These are phyloP conservation scores for Calocybe gangraenosa DNA, from an alignment of 768 basidiomycete genomes.

Conservation along the genomic window DNA sequence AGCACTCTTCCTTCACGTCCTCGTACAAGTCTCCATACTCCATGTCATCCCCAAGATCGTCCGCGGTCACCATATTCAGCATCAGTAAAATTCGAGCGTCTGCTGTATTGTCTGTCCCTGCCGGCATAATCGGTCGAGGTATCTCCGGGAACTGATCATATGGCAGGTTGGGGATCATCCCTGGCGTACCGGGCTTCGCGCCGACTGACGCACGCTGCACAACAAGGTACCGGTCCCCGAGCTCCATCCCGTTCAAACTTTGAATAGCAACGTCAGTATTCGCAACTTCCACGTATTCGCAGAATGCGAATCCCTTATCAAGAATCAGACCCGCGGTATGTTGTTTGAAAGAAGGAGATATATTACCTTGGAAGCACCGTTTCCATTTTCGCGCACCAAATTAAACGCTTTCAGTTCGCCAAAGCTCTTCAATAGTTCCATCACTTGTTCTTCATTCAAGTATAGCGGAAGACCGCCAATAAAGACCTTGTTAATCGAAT, in stretches of 20 bases:
- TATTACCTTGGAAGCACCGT: conserved; percentile 79
- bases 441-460: conserved; percentile 97
- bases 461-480: conserved; percentile 95
- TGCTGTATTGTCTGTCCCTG: conserved; percentile 53
- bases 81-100: conserved; percentile 89
- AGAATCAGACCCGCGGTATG: conserved; percentile 5
- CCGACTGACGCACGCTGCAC: conserved; percentile 97
- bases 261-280: conserved; percentile 96
- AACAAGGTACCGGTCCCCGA: conserved; percentile 92
- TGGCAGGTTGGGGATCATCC: conserved; percentile 64
- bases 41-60: conserved; percentile 84
- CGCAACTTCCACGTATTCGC: conserved; percentile 88
- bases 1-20: conserved; percentile 90
- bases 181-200: conserved; percentile 67
- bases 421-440: conserved; percentile 95
- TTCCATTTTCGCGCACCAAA: conserved; percentile 90
- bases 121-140: conserved; percentile 85
- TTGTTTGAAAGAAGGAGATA: background rate
- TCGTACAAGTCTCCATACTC: conserved; percentile 95
- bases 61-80: conserved; percentile 97
- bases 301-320: conserved; percentile 93
- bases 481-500: conserved; percentile 97
- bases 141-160: conserved; percentile 82
- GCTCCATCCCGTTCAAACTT: conserved; percentile 95
- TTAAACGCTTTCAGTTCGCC: conserved; percentile 98